Evolutionary conservation across 768 basidiomycete species (phyloP).

Genomic region (Russula compacta): DNA sequence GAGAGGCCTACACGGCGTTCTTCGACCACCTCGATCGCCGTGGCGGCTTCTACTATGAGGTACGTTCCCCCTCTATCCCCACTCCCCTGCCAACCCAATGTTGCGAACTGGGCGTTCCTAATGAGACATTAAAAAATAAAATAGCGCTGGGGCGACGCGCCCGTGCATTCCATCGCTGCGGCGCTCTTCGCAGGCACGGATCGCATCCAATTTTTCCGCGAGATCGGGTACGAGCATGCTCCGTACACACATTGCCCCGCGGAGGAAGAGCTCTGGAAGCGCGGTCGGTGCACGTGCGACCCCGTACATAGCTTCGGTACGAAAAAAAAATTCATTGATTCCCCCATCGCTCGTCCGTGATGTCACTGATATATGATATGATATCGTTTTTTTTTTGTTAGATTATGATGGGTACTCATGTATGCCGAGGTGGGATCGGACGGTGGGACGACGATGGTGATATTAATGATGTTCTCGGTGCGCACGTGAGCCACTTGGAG

Average conservation of each 20-base stretch:
- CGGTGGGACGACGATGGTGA: background rate
- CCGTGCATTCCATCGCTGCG: slow-evolving; percentile 77
- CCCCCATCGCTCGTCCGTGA: background rate
- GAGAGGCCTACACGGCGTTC: slow-evolving; percentile 72
- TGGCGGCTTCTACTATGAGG: slow-evolving; percentile 90
- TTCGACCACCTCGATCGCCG: slow-evolving; percentile 72
- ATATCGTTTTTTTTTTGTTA: slow-evolving; percentile 16
- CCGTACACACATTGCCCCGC: slow-evolving; percentile 53
- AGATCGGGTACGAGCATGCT: slow-evolving; percentile 80
- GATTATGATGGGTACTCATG: slow-evolving; percentile 54
- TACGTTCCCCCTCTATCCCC: slow-evolving; percentile 26
- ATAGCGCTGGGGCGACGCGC: slow-evolving; percentile 80
- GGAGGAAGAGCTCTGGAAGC: slow-evolving; percentile 29
- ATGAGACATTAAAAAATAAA: background rate
- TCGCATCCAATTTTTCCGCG: slow-evolving; percentile 73
- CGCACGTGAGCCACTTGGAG: too few relatives aligned
- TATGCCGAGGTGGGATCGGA: slow-evolving; percentile 42
- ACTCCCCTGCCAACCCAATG: too few relatives aligned
- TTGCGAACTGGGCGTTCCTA: too few relatives aligned
- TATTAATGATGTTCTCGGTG: background rate
- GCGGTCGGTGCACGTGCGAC: slow-evolving; percentile 43
- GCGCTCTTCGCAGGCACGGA: slow-evolving; percentile 65
- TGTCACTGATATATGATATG: background rate
- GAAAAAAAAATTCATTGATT: slow-evolving; percentile 3
- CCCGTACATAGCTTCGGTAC: slow-evolving; percentile 47